Conservation (phyloP, 345 rosid genomes). For the Ailanthus altissimus region DNA sequence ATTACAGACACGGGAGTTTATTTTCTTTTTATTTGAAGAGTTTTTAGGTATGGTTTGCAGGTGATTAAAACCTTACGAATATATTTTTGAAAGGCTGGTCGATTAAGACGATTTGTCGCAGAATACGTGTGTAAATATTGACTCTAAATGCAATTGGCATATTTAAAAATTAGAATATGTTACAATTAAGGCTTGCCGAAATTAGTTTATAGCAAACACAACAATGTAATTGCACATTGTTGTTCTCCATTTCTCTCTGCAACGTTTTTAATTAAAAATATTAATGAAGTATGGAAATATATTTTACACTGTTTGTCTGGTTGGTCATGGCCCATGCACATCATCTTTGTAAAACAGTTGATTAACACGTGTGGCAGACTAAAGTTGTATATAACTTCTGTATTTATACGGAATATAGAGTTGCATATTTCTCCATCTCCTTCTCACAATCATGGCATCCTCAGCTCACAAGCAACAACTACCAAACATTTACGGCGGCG, state of each 20-base stretch:
- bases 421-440: neutral
- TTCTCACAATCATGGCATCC: constrained; percentile 37
- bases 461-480: constrained; percentile 49
- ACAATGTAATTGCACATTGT: neutral
- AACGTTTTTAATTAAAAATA: neutral
- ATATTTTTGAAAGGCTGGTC: neutral
- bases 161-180: neutral
- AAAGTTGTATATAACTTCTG: neutral
- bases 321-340: neutral
- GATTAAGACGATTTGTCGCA: neutral
- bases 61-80: neutral
- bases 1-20: too few relatives aligned
- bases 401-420: neutral
- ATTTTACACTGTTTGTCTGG: neutral
- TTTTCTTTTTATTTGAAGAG: neutral
- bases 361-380: neutral
- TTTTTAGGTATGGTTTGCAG: neutral
- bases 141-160: neutral
- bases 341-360: neutral
- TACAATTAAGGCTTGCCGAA: neutral
- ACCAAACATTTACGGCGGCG: constrained; percentile 42
- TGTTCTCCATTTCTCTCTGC: neutral
- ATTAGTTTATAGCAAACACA: too few relatives aligned
- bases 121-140: neutral
- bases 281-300: neutral